Conservation (phyloP, 1,284 basidiomycete genomes). For the Coriolopsis trogii region DNA sequence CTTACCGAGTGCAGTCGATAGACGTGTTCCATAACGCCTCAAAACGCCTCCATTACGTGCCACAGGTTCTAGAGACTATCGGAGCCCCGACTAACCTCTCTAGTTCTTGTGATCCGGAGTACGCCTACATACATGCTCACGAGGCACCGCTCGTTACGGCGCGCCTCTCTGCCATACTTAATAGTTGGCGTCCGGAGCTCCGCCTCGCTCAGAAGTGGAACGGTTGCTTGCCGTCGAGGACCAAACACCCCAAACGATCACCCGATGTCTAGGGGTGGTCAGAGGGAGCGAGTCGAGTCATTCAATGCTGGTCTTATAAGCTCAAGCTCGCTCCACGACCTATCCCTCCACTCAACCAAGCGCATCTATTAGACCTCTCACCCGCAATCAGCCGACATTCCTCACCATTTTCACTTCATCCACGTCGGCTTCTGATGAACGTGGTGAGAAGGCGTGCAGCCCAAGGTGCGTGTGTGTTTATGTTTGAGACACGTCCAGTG, state of each 20-base stretch:
- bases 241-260: not conserved
- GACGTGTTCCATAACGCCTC: too few relatives aligned
- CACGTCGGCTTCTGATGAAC: conserved; percentile 8
- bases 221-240: not conserved
- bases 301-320: not conserved
- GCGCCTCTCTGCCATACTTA: too few relatives aligned
- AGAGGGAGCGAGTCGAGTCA: not conserved
- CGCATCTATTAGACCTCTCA: not conserved
- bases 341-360: not conserved
- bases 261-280: not conserved
- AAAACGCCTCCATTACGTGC: too few relatives aligned
- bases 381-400: not conserved
- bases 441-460: conserved; percentile 15
- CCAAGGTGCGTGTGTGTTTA: conserved; percentile 15
- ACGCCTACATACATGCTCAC: not conserved
- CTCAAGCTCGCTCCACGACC: not conserved
- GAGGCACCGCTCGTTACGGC: too few relatives aligned
- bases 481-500: not conserved
- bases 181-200: too few relatives aligned
- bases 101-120: not conserved
- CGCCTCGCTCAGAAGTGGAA: too few relatives aligned
- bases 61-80: too few relatives aligned
- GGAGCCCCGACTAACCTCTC: too few relatives aligned
- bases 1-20: too few relatives aligned
- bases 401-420: not conserved